Evolutionary conservation across 257 asterid species (phyloP), one percentile per base, ranked within the genome.

Genomic region (Lycium barbarum): DNA sequence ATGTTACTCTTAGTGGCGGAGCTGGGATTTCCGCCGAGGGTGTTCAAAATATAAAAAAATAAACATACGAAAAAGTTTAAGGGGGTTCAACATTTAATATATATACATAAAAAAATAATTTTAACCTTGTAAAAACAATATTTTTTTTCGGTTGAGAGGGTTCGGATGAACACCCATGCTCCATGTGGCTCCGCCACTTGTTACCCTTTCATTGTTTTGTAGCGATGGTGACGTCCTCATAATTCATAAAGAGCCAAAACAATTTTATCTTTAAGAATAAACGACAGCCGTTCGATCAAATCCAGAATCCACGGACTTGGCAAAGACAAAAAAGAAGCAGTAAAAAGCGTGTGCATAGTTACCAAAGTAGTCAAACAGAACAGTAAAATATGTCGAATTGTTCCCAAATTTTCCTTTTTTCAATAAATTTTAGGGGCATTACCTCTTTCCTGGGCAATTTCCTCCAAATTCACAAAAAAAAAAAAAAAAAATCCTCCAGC

Each of bases 321-420:
- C 81, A 51, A 76, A 49, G 63, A 76, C 81, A 51, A 76, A 76
- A 73, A 73, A 74, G 76, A 36, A 63, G 87, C 88, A 86, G 92
- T 88, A 72, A 89, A 84, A 81, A 79, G 55, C 5, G 61, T 36
- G 74, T 67, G 86, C 92, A 85, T 57, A 83, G 67, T 86, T 79
- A 79, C 87, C 88, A 4, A 84, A 84, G 45, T 61, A 81, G 92
- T 89, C 93, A 90, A 89, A 84, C 43, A 49, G 6, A 66, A 81
- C 92, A 87, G 91, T 88, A 80, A 88, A 87, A 82, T 26, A 68
- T 80, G 43, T 70, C 72, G 43, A 74, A 20, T 57, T 72, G 33
- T 79, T 87, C 83, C 84, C 70, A 51, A 79, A 10, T 63, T 88
- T 86, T 36, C 67, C 62, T 62, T 53, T 74, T 49, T 5, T 49